These are phyloP conservation scores for Trichoderma oligosporum DNA, from an alignment of 2,329 filamentous ascomycete species.

Conservation along the genomic window DNA sequence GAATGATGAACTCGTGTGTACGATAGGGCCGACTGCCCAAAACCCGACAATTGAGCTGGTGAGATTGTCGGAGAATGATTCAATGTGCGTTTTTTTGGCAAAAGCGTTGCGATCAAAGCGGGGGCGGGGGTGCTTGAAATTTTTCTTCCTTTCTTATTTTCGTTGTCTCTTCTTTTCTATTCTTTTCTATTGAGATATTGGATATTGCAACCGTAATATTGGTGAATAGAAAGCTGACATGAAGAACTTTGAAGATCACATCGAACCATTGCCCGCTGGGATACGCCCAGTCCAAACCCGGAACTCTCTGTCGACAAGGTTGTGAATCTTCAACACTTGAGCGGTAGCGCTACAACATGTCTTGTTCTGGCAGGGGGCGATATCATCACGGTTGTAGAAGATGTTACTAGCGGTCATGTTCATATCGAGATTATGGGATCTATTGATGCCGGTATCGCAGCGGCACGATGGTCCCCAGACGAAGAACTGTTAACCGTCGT, in stretches of 20 bases:
- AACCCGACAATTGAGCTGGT: conserved; percentile 70
- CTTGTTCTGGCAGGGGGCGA: conserved; percentile 87
- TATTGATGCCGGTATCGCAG: conserved; percentile 85
- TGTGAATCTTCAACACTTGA: conserved; percentile 78
- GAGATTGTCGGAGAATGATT: conserved; percentile 46
- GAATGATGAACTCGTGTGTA: conserved; percentile 73
- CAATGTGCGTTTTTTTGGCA: conserved; percentile 36
- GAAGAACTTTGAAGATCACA: conserved; percentile 28
- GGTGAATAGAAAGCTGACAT: conserved; percentile 13
- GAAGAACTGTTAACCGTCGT: conserved; percentile 84
- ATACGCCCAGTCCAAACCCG: conserved; percentile 75
- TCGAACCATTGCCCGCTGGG: conserved; percentile 72
- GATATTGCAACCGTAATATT: background rate
- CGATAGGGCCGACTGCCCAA: conserved; percentile 72
- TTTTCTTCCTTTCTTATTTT: background rate
- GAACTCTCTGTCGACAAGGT: conserved; percentile 72
- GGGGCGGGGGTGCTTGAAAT: conserved; percentile 15
- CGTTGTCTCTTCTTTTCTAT: background rate
- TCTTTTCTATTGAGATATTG: background rate
- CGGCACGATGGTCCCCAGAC: conserved; percentile 90
- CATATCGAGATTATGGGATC: conserved; percentile 94
- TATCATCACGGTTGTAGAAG: conserved; percentile 78
- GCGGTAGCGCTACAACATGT: conserved; percentile 72
- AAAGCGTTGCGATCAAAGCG: background rate
- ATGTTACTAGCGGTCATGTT: no score